These are phyloP conservation scores for Cutaneotrichosporon sp. DNA, from an alignment of 1,284 basidiomycete species.

Conservation along the genomic window DNA sequence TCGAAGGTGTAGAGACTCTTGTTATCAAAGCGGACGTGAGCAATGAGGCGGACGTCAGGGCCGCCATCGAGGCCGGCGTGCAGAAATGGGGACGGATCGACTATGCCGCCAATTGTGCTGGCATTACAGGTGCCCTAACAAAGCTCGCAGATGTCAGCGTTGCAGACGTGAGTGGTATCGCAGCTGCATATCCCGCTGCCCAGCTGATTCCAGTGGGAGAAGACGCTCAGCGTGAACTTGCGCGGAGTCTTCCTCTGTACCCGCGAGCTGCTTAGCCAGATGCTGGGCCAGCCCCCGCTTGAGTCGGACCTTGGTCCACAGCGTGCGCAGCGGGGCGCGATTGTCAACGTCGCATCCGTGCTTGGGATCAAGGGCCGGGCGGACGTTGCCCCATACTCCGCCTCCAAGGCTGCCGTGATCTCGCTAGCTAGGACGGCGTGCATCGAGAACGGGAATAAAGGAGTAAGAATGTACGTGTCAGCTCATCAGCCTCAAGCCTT, in stretches of 20 bases:
- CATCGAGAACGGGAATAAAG: slow-evolving; percentile 8
- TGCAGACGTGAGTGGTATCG: background rate
- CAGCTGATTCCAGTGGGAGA: slow-evolving; percentile 26
- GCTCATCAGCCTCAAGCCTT: background rate
- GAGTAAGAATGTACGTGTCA: slow-evolving; percentile 13
- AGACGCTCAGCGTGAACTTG: slow-evolving; percentile 28
- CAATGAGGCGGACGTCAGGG: slow-evolving; percentile 12
- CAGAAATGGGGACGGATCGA: slow-evolving; percentile 29
- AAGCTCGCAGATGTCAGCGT: background rate
- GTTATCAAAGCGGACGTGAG: slow-evolving; percentile 10
- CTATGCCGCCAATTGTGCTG: slow-evolving; percentile 35
- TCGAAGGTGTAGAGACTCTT: background rate
- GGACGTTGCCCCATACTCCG: background rate
- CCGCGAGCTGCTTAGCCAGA: slow-evolving; percentile 18
- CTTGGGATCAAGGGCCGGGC: background rate
- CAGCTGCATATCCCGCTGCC: too few relatives aligned
- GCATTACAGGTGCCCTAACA: background rate
- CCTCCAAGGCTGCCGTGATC: slow-evolving; percentile 18
- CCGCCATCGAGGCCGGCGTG: slow-evolving; percentile 5
- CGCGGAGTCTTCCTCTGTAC: slow-evolving; percentile 21
- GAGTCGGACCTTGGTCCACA: background rate
- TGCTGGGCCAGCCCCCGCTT: slow-evolving; percentile 16
- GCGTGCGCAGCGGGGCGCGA: slow-evolving; percentile 17
- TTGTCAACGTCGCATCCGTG: slow-evolving; percentile 18
- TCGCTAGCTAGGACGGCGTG: slow-evolving; percentile 12